Conservation (phyloP, 176 grass and related monocot species). For the Oryza nivara region DNA sequence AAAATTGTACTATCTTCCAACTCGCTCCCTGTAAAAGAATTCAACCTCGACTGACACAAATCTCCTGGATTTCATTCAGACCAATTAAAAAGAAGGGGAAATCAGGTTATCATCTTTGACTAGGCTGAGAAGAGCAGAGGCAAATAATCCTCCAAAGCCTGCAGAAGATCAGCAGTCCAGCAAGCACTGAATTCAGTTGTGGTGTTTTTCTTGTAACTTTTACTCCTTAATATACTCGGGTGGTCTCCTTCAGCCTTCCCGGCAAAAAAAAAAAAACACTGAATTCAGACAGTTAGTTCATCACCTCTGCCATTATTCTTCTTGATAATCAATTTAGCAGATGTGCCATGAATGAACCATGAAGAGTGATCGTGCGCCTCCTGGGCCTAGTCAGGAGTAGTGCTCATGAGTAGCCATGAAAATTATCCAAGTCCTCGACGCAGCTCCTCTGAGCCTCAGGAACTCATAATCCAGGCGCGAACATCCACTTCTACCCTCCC, state of each 20-base stretch:
- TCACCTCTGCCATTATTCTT: slow-evolving; percentile 5
- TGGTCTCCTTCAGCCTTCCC: too few species aligned
- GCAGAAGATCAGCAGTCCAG: slow-evolving; percentile 66
- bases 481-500: slow-evolving; percentile 80
- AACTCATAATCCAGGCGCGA: slow-evolving; percentile 65
- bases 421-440: slow-evolving; percentile 49
- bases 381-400: slow-evolving; percentile 54
- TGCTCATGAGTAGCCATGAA: slow-evolving; percentile 70
- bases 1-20: slow-evolving; percentile 68
- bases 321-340: slow-evolving; percentile 13
- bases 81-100: neutral
- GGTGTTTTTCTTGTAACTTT: too few species aligned
- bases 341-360: slow-evolving; percentile 42
- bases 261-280: too few species aligned
- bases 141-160: slow-evolving; percentile 69
- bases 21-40: slow-evolving; percentile 45
- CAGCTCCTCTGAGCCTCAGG: slow-evolving; percentile 64
- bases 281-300: neutral
- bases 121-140: slow-evolving; percentile 70
- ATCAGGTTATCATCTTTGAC: slow-evolving; percentile 61
- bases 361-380: slow-evolving; percentile 47
- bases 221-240: too few species aligned
- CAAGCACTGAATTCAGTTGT: slow-evolving; percentile 18
- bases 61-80: neutral
- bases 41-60: neutral